These are phyloP conservation scores for Ustilago vetiveriae DNA, from an alignment of 1,284 basidiomycete genomes.

Conservation along the genomic window DNA sequence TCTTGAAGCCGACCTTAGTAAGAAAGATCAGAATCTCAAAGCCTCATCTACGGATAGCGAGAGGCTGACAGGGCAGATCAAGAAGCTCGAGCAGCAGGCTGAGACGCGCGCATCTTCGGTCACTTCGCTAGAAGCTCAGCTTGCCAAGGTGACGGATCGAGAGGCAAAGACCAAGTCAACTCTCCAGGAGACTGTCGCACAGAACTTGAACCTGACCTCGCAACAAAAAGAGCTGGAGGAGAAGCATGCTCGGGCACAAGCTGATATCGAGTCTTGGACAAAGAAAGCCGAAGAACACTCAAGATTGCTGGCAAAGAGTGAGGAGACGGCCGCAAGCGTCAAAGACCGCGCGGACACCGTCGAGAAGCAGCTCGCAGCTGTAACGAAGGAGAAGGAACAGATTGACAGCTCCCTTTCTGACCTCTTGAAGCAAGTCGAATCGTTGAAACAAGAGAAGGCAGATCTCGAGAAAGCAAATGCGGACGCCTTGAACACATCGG, in stretches of 20 bases:
- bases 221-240: slow-evolving; percentile 17
- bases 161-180: slow-evolving; percentile 16
- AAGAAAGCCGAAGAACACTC: slow-evolving; percentile 18
- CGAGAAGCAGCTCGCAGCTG: slow-evolving; percentile 25
- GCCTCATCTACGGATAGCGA: slow-evolving; percentile 10
- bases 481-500: slow-evolving; percentile 12
- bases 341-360: slow-evolving; percentile 12
- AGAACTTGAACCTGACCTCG: neutral
- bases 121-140: slow-evolving; percentile 20
- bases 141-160: slow-evolving; percentile 19
- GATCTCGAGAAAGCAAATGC: slow-evolving; percentile 20
- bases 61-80: slow-evolving; percentile 18
- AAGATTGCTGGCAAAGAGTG: slow-evolving; percentile 13
- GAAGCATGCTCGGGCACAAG: slow-evolving; percentile 22
- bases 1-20: slow-evolving; percentile 31
- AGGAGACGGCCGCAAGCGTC: slow-evolving; percentile 16
- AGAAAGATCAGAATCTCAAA: slow-evolving; percentile 18
- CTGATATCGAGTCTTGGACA: slow-evolving; percentile 10
- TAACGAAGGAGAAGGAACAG: slow-evolving; percentile 33
- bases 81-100: slow-evolving; percentile 19
- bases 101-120: neutral
- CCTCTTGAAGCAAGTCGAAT: slow-evolving; percentile 21
- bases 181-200: slow-evolving; percentile 12
- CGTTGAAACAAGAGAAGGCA: slow-evolving; percentile 26
- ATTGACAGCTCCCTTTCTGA: slow-evolving; percentile 25